Conservation (phyloP, 2,329 filamentous ascomycete species). For the Nemania serpens region DNA sequence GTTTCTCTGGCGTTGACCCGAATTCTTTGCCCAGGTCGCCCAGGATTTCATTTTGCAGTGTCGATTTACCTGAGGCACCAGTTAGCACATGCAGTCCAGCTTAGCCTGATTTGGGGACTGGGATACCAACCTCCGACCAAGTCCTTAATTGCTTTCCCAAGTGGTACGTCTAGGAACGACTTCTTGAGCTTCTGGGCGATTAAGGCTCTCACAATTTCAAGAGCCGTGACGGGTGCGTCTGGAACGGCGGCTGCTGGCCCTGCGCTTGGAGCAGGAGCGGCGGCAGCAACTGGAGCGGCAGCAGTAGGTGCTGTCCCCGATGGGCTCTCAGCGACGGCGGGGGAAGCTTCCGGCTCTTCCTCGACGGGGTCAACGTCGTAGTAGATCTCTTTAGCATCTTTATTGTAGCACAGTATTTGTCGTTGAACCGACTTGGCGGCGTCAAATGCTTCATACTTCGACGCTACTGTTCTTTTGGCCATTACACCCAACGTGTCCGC, state of each 20-base stretch:
- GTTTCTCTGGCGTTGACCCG: slow-evolving; percentile 96
- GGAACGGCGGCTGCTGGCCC: slow-evolving; percentile 86
- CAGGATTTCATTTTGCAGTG: slow-evolving; percentile 96
- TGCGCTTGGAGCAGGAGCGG: slow-evolving; percentile 68
- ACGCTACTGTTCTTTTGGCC: slow-evolving; percentile 92
- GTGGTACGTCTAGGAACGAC: slow-evolving; percentile 80
- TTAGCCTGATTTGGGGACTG: not conserved
- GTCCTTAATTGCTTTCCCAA: slow-evolving; percentile 98
- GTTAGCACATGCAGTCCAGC: not conserved
- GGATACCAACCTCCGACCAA: slow-evolving; percentile 82
- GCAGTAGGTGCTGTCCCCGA: slow-evolving; percentile 52
- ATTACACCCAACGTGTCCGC: slow-evolving; percentile 96
- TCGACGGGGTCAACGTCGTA: slow-evolving; percentile 96
- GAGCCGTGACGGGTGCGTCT: slow-evolving; percentile 83
- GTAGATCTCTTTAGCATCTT: slow-evolving; percentile 99
- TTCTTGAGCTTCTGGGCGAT: slow-evolving; percentile 99
- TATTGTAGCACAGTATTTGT: slow-evolving; percentile 99
- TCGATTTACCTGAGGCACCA: slow-evolving; percentile 79
- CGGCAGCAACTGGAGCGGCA: slow-evolving; percentile 54
- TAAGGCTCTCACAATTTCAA: slow-evolving; percentile 86
- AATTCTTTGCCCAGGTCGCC: slow-evolving; percentile 98
- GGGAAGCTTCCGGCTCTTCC: slow-evolving; percentile 75
- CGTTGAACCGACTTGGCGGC: slow-evolving; percentile 94
- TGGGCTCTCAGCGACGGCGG: slow-evolving; percentile 49
- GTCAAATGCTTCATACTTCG: slow-evolving; percentile 98